These are phyloP conservation scores for Tillandsia leiboldiana DNA, from an alignment of 176 grass and related monocot species.

Conservation along the genomic window DNA sequence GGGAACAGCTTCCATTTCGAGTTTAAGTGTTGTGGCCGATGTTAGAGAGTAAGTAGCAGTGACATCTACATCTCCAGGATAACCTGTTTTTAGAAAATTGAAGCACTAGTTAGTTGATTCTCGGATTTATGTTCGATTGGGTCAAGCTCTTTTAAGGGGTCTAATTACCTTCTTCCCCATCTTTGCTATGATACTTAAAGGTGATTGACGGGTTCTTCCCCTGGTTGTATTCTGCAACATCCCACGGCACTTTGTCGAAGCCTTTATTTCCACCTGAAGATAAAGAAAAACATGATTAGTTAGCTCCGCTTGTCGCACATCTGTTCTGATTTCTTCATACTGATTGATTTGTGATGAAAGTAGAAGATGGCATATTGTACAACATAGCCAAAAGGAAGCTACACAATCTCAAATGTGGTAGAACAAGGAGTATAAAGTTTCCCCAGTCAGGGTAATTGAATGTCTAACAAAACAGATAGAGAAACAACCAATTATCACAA, in stretches of 20 bases:
- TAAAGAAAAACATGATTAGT: not conserved
- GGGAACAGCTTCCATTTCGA: conserved; percentile 71
- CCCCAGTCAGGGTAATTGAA: no score
- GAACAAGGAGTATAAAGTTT: no score
- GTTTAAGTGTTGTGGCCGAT: conserved; percentile 42
- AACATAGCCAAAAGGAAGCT: no score
- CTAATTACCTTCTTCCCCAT: conserved; percentile 72
- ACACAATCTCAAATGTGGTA: no score
- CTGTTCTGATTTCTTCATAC: not conserved
- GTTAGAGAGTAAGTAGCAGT: conserved; percentile 58
- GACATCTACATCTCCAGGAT: conserved; percentile 59
- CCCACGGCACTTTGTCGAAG: conserved; percentile 83
- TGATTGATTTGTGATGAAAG: no score
- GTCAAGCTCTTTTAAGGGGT: not conserved
- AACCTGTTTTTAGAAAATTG: conserved; percentile 31
- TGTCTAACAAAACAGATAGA: no score
- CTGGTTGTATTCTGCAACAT: conserved; percentile 45
- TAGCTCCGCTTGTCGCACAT: not conserved
- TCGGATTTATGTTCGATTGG: not conserved
- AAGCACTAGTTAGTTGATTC: not conserved
- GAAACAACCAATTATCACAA: no score
- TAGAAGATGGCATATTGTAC: no score
- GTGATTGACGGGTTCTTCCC: conserved; percentile 60
- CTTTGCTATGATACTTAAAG: conserved; percentile 64
- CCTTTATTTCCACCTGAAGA: conserved; percentile 58